Conservation (phyloP, 176 grass and related monocot genomes). For the Aegilops umbellulata region DNA sequence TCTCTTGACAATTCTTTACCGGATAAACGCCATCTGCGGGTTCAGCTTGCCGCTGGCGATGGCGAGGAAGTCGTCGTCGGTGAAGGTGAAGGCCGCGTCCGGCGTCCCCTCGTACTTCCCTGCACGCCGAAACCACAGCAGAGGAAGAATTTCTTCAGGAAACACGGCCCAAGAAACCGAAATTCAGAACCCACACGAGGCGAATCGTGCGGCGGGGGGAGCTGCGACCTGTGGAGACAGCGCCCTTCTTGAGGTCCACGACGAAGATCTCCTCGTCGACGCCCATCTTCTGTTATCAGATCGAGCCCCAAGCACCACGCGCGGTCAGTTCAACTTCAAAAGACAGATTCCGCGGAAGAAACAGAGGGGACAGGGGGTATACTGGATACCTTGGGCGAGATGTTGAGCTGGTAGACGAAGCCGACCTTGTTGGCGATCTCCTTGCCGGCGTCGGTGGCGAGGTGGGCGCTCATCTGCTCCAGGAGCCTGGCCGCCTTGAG, state of each 20-base stretch:
- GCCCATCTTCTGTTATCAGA: conserved; percentile 58
- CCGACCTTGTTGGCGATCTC: conserved; percentile 68
- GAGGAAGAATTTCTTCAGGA: not conserved
- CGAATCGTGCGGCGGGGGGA: not conserved
- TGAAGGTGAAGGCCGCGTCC: conserved; percentile 85
- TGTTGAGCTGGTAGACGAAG: conserved; percentile 86
- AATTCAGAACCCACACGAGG: not conserved
- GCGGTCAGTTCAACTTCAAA: too few species aligned
- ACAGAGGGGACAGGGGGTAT: too few species aligned
- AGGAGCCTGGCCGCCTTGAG: conserved; percentile 69
- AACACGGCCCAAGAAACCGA: not conserved
- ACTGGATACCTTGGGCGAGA: conserved; percentile 72
- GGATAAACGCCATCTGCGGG: conserved; percentile 82
- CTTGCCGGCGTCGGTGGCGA: conserved; percentile 68
- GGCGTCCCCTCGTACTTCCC: conserved; percentile 74
- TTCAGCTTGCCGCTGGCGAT: conserved; percentile 78
- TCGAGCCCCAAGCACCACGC: too few species aligned
- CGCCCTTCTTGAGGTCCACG: conserved; percentile 88
- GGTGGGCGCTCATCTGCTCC: conserved; percentile 70
- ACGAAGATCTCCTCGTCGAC: conserved; percentile 89
- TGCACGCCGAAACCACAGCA: not conserved
- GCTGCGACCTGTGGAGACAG: conserved; percentile 62
- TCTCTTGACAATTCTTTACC: conserved; percentile 8
- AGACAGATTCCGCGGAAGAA: not conserved
- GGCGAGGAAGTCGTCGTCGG: conserved; percentile 77